Base-by-base conservation (phyloP, 2,329 filamentous ascomycete species). In the Gliomastix tumulicola region DNA sequence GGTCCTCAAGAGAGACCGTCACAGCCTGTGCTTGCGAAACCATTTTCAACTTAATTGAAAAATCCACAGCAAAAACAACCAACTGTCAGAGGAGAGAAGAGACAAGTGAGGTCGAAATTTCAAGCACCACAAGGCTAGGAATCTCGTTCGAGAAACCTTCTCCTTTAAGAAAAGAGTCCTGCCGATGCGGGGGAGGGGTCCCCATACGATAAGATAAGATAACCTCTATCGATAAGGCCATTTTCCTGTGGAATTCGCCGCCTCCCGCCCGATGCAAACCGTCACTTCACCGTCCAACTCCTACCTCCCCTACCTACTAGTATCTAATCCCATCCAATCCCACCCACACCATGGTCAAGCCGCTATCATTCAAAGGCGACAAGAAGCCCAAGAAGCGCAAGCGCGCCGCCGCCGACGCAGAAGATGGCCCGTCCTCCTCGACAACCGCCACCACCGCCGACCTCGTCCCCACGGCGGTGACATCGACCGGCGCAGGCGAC, bases 321-420 rank as follows among this genome's bases (percentile, higher is more conserved):
- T 34, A 6, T 22, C 6, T 25, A 18, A 28, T 21, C 25, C 35
- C 15, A 21, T 19, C n/a, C 18, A n/a, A 17, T 12, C 3, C 9
- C 16, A 36, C n/a, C n/a, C n/a, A n/a, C 49, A 63, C 45, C 43
- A 92, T 92, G 85, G 82, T 94, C 49, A 96, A 94, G 59, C 82
- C 90, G 33, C 76, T 98, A 40, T 72, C 79, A 34, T 98, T 98
- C 73, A 98, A 98, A 66, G 92, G 92, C 69, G 92, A 98, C 66
- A 96, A 94, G 63, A 92, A 92, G 66, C 66, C 77, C 41, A 95
- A 92, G 63, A 96, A 96, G 71, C 77, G 88, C 59, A 96, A 95
- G 73, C 79, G 85, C 49, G 63, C 73, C 33, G 67, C 69, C 36
- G 65, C 65, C 30, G 68, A 76, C 30, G 60, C 65, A 25, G 56